phyloP scores from a whole-genome alignment of 257 asterid genomes.

The Knoxia roxburghii region DNA sequence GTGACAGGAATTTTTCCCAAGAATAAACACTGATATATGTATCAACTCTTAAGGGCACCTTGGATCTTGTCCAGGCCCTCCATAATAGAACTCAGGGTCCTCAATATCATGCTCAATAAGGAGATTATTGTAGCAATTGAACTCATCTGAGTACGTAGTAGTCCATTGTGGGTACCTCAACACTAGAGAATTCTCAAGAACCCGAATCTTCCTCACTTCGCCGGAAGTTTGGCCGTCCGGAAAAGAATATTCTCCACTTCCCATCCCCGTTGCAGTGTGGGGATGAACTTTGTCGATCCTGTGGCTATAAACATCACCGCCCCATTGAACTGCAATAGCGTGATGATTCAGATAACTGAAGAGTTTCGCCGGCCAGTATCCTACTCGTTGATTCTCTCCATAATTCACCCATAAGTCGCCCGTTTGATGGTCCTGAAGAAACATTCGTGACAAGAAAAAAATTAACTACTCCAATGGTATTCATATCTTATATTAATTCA shows the following conservation, averaged over 20 bases:
- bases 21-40: too few relatives aligned
- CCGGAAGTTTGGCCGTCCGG: slow-evolving; percentile 25
- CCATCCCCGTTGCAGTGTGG: slow-evolving; percentile 53
- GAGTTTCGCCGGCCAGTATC: slow-evolving; percentile 58
- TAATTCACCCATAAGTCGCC: slow-evolving; percentile 64
- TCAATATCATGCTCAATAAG: slow-evolving; percentile 26
- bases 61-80: slow-evolving; percentile 52
- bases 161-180: slow-evolving; percentile 39
- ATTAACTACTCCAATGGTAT: too few relatives aligned
- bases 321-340: slow-evolving; percentile 57
- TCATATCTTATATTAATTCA: too few relatives aligned
- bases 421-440: slow-evolving; percentile 39
- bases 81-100: slow-evolving; percentile 65
- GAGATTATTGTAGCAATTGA: slow-evolving; percentile 32
- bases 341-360: slow-evolving; percentile 20
- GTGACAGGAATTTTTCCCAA: too few relatives aligned
- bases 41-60: slow-evolving; percentile 47
- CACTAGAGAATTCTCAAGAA: slow-evolving; percentile 30
- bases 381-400: slow-evolving; percentile 37
- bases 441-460: too few relatives aligned
- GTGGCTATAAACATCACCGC: slow-evolving; percentile 66
- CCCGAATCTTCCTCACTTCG: slow-evolving; percentile 37
- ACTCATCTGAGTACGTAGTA: slow-evolving; percentile 37
- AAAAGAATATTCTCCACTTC: slow-evolving; percentile 38
- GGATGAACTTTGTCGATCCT: slow-evolving; percentile 33